Evolutionary conservation across 768 basidiomycete species (phyloP).

Genomic region (Leccinum pellstonianum): DNA sequence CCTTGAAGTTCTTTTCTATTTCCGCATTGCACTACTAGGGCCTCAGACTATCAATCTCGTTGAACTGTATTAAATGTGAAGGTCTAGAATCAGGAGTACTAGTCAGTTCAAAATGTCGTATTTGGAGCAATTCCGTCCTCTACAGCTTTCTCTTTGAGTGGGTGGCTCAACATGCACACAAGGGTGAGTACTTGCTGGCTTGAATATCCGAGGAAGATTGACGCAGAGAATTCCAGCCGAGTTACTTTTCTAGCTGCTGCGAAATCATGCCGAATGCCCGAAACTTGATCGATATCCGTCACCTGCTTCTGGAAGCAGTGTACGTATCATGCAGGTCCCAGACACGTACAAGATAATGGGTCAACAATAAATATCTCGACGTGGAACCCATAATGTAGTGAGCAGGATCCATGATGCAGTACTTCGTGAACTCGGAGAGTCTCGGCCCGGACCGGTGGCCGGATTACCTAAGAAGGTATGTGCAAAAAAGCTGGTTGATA

Average conservation of each 20-base stretch:
- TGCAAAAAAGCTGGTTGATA: not conserved
- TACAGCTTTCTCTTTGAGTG: not conserved
- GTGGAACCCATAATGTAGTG: not conserved
- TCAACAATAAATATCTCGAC: too few species aligned
- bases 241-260: slow-evolving; percentile 4
- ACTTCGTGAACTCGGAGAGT: not conserved
- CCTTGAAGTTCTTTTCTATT: slow-evolving; percentile 4
- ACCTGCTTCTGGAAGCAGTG: slow-evolving; percentile 12
- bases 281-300: too few species aligned
- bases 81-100: not conserved
- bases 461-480: slow-evolving; percentile 12
- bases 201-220: not conserved
- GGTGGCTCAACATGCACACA: too few species aligned
- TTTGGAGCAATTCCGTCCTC: not conserved
- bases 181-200: not conserved
- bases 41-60: not conserved
- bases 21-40: not conserved
- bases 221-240: not conserved
- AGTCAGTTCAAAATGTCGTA: not conserved
- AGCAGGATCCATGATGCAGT: not conserved
- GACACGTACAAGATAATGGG: not conserved
- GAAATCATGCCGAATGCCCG: not conserved
- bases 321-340: slow-evolving; percentile 1
- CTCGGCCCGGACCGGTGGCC: not conserved
- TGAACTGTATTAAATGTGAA: not conserved